phyloP scores from a whole-genome alignment of 2,329 filamentous ascomycete genomes.

The Ophiostoma pallidulum region DNA sequence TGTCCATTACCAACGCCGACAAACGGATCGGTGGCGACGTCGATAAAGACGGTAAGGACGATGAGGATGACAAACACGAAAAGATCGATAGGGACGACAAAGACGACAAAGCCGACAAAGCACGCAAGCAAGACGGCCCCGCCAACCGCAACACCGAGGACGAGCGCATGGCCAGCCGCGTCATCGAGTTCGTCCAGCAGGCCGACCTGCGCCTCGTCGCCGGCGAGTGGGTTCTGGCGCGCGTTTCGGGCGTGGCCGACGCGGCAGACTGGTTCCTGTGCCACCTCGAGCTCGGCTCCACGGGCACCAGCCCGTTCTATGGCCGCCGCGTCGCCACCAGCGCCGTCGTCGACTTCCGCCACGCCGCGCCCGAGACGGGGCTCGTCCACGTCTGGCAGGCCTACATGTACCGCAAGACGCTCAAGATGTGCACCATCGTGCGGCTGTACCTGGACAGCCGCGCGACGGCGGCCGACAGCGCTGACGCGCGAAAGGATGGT shows the following conservation, averaged over 20 bases:
- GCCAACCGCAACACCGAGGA: conserved; percentile 14
- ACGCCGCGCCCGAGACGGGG: conserved; percentile 21
- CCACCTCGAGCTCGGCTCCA: conserved; percentile 23
- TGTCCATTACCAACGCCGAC: neutral
- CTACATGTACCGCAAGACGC: conserved; percentile 24
- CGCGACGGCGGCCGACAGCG: conserved; percentile 11
- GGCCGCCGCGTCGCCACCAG: conserved; percentile 22
- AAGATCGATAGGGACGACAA: conserved; percentile 3
- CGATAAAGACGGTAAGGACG: neutral
- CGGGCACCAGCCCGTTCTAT: conserved; percentile 19
- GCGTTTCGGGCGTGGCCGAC: conserved; percentile 22
- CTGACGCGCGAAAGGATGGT: conserved; percentile 6
- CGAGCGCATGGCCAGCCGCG: conserved; percentile 19
- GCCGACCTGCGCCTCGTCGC: conserved; percentile 20
- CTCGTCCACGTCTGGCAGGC: conserved; percentile 21
- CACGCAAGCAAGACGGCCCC: neutral
- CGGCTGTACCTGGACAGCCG: conserved; percentile 18
- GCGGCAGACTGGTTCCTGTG: conserved; percentile 26
- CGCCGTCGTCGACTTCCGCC: conserved; percentile 25
- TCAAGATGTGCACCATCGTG: conserved; percentile 22
- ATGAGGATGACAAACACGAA: neutral
- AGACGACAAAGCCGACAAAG: neutral
- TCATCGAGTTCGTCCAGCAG: conserved; percentile 25
- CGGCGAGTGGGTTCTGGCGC: conserved; percentile 27
- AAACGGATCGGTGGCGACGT: neutral